phyloP scores from a whole-genome alignment of 805 yeast species.

The Ogataea henricii region DNA sequence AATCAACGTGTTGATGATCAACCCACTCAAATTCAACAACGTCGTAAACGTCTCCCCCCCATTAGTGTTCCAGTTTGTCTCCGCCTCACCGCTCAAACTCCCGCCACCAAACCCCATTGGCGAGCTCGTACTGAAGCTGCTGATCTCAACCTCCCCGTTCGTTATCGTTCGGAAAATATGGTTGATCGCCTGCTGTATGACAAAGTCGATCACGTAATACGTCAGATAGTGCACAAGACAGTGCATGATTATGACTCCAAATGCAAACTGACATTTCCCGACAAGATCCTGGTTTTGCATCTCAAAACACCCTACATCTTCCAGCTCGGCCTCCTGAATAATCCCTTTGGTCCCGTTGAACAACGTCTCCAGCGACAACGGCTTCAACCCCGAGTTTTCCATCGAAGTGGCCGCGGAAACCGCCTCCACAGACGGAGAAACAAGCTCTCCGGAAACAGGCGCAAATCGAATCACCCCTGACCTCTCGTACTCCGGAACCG shows the following conservation, averaged over 20 bases:
- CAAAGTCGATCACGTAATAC: slow-evolving; percentile 22
- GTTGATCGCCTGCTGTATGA: slow-evolving; percentile 24
- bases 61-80: slow-evolving; percentile 17
- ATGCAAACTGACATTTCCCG: slow-evolving; percentile 21
- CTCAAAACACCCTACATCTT: slow-evolving; percentile 9
- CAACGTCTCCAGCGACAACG: slow-evolving; percentile 3
- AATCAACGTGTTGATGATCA: slow-evolving; percentile 23
- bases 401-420: slow-evolving; percentile 1
- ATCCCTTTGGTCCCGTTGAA: slow-evolving; percentile 6
- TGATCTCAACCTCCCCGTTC: slow-evolving; percentile 19
- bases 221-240: slow-evolving; percentile 24
- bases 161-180: slow-evolving; percentile 16
- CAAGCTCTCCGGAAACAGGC: neutral
- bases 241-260: slow-evolving; percentile 19
- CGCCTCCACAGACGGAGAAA: neutral
- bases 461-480: slow-evolving; percentile 7
- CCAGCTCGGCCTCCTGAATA: slow-evolving; percentile 10
- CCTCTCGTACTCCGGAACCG: too few species aligned
- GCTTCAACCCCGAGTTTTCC: slow-evolving; percentile 1
- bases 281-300: slow-evolving; percentile 16
- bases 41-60: slow-evolving; percentile 24
- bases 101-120: slow-evolving; percentile 8
- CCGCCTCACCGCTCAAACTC: neutral
- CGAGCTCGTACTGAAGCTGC: slow-evolving; percentile 15
- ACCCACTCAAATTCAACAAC: slow-evolving; percentile 19